A percentile compares a stretch with the other conserved stretches of the same genome.
phyloP scores from a whole-genome alignment of 2,329 filamentous ascomycete species.

The Clonostachys chloroleuca region DNA sequence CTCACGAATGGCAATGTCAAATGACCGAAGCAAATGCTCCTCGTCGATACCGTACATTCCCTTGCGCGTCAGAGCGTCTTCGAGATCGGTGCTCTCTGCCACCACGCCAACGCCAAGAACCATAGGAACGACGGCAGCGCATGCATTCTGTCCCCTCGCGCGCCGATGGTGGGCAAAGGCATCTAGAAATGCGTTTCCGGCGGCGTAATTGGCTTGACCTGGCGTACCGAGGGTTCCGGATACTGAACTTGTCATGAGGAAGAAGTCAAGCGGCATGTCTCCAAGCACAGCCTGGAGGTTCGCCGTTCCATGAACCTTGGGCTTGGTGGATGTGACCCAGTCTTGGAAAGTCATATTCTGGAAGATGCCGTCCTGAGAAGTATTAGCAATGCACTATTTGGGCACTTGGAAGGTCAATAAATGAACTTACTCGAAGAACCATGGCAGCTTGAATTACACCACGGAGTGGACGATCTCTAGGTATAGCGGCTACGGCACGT shows the following conservation, averaged over 20 bases:
- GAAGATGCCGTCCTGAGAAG: constrained; percentile 34
- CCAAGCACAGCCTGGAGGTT: constrained; percentile 30
- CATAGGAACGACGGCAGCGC: constrained; percentile 45
- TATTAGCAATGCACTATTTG: neutral
- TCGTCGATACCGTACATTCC: too few species aligned
- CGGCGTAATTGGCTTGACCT: constrained; percentile 55
- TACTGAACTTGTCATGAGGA: constrained; percentile 48
- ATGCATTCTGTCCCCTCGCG: constrained; percentile 24
- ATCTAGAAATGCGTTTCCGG: constrained; percentile 47
- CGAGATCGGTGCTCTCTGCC: constrained; percentile 18
- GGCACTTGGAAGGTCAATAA: neutral
- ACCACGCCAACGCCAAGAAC: constrained; percentile 51
- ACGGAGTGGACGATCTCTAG: constrained; percentile 12
- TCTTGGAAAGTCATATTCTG: constrained; percentile 39
- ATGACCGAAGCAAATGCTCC: neutral
- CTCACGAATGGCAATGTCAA: too few species aligned
- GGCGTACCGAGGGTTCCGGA: constrained; percentile 52
- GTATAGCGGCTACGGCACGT: neutral
- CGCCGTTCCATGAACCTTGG: constrained; percentile 45
- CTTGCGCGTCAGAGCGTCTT: too few species aligned
- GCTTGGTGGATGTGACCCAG: constrained; percentile 35
- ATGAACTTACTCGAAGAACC: constrained; percentile 4
- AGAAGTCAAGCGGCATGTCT: constrained; percentile 29
- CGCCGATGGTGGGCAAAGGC: constrained; percentile 32
- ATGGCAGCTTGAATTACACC: constrained; percentile 14